A percentile compares a stretch with the other conserved stretches of the same genome.
Conservation (phyloP, 2,329 filamentous ascomycete genomes). For the Penicillium sp. region DNA sequence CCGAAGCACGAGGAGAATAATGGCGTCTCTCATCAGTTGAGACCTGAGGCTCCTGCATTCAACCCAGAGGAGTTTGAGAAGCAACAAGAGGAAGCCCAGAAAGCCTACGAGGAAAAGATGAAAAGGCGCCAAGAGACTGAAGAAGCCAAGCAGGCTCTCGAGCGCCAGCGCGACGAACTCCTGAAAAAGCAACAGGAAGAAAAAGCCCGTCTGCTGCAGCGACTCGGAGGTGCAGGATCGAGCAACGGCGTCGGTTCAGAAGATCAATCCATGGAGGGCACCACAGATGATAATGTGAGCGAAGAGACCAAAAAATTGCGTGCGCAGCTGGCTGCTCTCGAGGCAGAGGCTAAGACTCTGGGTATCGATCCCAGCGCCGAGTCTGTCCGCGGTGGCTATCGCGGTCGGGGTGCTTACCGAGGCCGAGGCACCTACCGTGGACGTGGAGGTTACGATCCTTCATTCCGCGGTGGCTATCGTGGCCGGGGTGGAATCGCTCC, state of each 20-base stretch:
- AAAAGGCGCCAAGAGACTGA: constrained; percentile 51
- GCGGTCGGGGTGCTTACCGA: constrained; percentile 23
- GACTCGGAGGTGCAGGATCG: constrained; percentile 43
- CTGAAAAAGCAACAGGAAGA: constrained; percentile 55
- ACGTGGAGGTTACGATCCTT: constrained; percentile 39
- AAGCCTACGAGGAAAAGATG: constrained; percentile 52
- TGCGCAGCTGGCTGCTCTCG: constrained; percentile 52
- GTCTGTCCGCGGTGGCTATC: constrained; percentile 32
- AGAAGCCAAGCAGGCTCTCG: constrained; percentile 49
- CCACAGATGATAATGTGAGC: constrained; percentile 36
- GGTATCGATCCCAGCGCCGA: constrained; percentile 46
- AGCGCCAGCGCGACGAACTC: constrained; percentile 48
- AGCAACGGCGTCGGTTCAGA: constrained; percentile 28
- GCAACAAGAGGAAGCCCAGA: constrained; percentile 55
- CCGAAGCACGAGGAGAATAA: constrained; percentile 36
- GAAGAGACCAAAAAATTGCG: constrained; percentile 52
- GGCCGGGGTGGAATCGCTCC: constrained; percentile 40
- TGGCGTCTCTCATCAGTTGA: constrained; percentile 16
- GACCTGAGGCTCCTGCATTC: constrained; percentile 44
- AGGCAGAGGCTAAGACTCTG: constrained; percentile 52
- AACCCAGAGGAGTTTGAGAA: constrained; percentile 52
- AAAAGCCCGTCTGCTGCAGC: constrained; percentile 47
- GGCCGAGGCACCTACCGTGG: constrained; percentile 43
- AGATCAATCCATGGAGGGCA: constrained; percentile 17
- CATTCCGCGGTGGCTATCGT: constrained; percentile 39